Conservation (phyloP, 371 early-diverging fungal species). For the Rhizopus stolonifer region DNA sequence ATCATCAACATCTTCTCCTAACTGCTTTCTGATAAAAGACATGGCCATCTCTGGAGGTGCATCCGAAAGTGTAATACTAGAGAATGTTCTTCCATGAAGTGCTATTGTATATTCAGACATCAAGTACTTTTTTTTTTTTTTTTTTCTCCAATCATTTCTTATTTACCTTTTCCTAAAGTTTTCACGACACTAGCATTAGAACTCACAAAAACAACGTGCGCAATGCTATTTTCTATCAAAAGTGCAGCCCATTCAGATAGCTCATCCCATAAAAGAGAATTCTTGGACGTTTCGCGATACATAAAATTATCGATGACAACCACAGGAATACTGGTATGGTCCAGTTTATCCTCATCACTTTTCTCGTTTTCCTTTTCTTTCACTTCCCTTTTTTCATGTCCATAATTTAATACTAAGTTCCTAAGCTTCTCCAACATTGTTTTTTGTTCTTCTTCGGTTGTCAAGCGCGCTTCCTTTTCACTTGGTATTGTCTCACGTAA, state of each 20-base stretch:
- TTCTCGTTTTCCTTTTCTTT: conserved; percentile 18
- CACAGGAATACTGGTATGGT: conserved; percentile 68
- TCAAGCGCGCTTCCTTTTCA: conserved; percentile 6
- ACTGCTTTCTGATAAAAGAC: conserved; percentile 58
- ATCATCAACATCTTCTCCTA: conserved; percentile 50
- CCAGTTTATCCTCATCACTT: conserved; percentile 16
- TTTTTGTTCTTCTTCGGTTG: conserved; percentile 8
- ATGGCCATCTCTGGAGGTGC: conserved; percentile 67
- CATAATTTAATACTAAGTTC: background rate
- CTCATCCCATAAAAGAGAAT: conserved; percentile 64
- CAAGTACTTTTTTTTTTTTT: background rate
- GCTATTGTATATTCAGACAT: conserved; percentile 37
- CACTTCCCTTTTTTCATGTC: conserved; percentile 1
- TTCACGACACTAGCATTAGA: conserved; percentile 75
- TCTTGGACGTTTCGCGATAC: conserved; percentile 65
- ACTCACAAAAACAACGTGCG: conserved; percentile 90
- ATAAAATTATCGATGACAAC: conserved; percentile 87
- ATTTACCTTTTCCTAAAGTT: conserved; percentile 63
- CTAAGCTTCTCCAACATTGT: conserved; percentile 8
- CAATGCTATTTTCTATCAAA: conserved; percentile 74
- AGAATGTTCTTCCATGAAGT: conserved; percentile 76
- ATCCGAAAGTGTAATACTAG: conserved; percentile 68
- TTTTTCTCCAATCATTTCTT: background rate
- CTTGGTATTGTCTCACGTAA: conserved; percentile 33
- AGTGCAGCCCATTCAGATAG: conserved; percentile 79